Evolutionary conservation across 2,329 filamentous ascomycete genomes (phyloP).

Genomic region (Arthrinium puccinioides): DNA sequence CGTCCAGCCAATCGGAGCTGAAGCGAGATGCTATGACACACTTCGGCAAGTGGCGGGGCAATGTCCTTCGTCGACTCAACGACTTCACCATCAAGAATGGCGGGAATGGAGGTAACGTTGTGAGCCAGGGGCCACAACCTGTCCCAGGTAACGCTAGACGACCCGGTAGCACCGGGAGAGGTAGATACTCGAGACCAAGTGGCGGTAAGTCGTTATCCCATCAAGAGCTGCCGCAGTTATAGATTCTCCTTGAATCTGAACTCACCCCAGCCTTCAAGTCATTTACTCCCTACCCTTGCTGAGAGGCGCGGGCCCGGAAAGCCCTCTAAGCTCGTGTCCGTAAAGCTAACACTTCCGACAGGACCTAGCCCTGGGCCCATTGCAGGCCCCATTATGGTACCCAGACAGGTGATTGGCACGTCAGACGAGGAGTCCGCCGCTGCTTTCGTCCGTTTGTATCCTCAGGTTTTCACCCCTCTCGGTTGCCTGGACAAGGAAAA

Average conservation of each 20-base stretch:
- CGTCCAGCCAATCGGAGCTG: conserved; percentile 47
- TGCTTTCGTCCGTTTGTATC: conserved; percentile 42
- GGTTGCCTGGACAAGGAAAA: conserved; percentile 52
- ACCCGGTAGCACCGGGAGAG: conserved; percentile 23
- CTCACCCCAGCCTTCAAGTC: no score
- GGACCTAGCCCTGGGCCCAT: no score
- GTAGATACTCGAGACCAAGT: conserved; percentile 21
- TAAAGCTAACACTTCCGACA: no score
- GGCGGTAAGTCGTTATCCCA: conserved; percentile 19
- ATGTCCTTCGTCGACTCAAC: conserved; percentile 61
- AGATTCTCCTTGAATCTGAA: conserved; percentile 9
- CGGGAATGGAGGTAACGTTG: conserved; percentile 16
- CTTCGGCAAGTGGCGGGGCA: conserved; percentile 75
- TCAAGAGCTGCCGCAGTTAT: conserved; percentile 7
- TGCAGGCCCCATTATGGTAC: no score
- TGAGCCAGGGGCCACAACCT: conserved; percentile 12
- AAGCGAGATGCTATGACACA: conserved; percentile 62
- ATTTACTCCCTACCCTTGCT: no score
- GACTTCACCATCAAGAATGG: conserved; percentile 53
- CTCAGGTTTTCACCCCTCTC: conserved; percentile 54
- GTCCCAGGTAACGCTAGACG: conserved; percentile 27
- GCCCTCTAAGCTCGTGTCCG: no score
- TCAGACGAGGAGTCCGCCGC: conserved; percentile 40
- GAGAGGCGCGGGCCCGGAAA: no score
- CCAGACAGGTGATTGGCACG: conserved; percentile 17